Conservation (phyloP, 495 filamentous ascomycete genomes). For the Lasiosphaeriaceae sp. region DNA sequence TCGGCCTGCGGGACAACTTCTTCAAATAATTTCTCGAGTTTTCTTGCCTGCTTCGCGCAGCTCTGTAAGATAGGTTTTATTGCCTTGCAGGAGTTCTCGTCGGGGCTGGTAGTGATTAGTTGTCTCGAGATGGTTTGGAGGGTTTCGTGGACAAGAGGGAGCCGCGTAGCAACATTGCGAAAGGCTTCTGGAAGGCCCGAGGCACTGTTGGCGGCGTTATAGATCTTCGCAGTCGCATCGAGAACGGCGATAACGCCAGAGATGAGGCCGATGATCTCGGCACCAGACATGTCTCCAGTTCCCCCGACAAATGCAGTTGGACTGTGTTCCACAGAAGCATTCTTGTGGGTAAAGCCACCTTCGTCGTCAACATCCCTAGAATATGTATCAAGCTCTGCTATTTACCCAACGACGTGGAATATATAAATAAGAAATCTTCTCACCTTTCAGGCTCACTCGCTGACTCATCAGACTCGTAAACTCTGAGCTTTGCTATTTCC, state of each 20-base stretch:
- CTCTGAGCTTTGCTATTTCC: too few species aligned
- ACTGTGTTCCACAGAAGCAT: constrained; percentile 19
- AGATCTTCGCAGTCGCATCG: not conserved
- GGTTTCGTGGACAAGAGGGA: not conserved
- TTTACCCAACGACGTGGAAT: too few species aligned
- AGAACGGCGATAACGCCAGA: not conserved
- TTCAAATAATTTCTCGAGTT: not conserved
- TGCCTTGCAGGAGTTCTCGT: not conserved
- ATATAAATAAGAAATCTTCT: too few species aligned
- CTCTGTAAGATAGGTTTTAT: not conserved
- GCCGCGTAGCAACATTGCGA: not conserved
- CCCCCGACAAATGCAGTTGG: not conserved
- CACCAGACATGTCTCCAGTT: not conserved
- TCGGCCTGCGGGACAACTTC: not conserved
- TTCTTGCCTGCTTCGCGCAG: not conserved
- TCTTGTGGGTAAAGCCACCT: too few species aligned
- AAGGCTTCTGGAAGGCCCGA: not conserved
- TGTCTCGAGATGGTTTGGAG: not conserved
- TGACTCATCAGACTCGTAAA: too few species aligned
- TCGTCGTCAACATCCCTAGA: too few species aligned
- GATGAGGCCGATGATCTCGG: constrained; percentile 1
- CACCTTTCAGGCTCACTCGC: too few species aligned
- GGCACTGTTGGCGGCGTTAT: not conserved
- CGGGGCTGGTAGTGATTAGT: not conserved
- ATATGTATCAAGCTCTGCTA: too few species aligned